Percentiles rank a stretch among this genome's conserved stretches.
Evolutionary conservation across 352 stramenopile genomes (phyloP).

Genomic region (Globisporangium recalcitrans): DNA sequence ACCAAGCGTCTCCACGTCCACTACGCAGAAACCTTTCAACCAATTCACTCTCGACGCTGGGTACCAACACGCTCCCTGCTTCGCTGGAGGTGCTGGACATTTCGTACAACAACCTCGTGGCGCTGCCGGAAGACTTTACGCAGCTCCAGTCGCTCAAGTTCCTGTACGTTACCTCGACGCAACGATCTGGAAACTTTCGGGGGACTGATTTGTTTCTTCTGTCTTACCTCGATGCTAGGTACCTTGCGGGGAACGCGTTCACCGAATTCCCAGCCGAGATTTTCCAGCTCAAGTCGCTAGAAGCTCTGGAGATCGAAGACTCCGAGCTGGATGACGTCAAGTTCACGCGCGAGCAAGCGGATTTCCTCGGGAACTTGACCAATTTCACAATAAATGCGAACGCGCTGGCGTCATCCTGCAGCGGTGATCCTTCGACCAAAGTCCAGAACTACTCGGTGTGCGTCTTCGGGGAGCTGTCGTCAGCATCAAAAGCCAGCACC

Average conservation of each 20-base stretch:
- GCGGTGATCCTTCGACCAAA: background rate
- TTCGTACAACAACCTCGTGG: conserved; percentile 10
- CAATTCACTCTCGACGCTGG: conserved; percentile 15
- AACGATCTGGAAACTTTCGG: background rate
- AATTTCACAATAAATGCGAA: conserved; percentile 26
- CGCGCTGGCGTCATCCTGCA: conserved; percentile 22
- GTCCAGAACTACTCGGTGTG: conserved; percentile 29
- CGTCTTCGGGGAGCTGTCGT: background rate
- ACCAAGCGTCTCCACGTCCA: background rate
- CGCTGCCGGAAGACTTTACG: conserved; percentile 12
- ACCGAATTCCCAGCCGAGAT: conserved; percentile 13
- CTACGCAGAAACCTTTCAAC: conserved; percentile 15
- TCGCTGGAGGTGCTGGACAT: conserved; percentile 17
- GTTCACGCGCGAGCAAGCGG: conserved; percentile 21
- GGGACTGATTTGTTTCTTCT: background rate
- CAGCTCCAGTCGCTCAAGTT: conserved; percentile 15
- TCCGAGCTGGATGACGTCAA: conserved; percentile 19
- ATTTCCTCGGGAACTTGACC: conserved; percentile 23
- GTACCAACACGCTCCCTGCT: background rate
- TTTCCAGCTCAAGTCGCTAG: conserved; percentile 19
- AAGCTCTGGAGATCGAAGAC: conserved; percentile 22
- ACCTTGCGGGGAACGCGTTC: conserved; percentile 17
- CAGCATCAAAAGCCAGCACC: background rate
- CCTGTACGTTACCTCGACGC: conserved; percentile 7
- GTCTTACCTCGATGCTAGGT: background rate